Percentiles rank a stretch among this genome's conserved stretches.
These are phyloP conservation scores for Aspergillus sp. DNA, from an alignment of 2,329 filamentous ascomycete genomes.

Conservation along the genomic window DNA sequence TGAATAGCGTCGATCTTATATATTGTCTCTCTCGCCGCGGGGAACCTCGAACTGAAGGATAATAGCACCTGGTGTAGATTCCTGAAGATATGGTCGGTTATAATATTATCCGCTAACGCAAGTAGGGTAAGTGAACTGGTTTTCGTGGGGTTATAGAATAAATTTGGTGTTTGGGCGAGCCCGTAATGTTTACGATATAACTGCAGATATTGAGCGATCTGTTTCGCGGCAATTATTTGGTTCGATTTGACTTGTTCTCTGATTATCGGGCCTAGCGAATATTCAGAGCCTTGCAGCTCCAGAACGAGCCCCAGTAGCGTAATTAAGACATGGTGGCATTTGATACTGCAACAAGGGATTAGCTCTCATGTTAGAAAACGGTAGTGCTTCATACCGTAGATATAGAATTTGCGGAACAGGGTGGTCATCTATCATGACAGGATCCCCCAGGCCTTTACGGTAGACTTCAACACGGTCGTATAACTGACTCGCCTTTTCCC, in stretches of 20 bases:
- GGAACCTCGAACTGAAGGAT: constrained; percentile 25
- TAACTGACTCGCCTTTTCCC: constrained; percentile 16
- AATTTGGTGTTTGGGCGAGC: constrained; percentile 29
- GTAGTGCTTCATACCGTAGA: constrained; percentile 26
- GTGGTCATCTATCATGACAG: constrained; percentile 18
- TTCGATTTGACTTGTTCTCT: constrained; percentile 15
- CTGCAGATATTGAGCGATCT: constrained; percentile 29
- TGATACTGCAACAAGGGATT: constrained; percentile 24
- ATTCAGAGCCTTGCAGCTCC: constrained; percentile 14
- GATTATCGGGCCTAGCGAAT: constrained; percentile 7
- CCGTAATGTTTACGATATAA: constrained; percentile 29
- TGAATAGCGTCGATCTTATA: constrained; percentile 19
- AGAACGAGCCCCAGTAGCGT: constrained; percentile 24
- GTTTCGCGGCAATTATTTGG: constrained; percentile 23
- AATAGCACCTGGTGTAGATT: constrained; percentile 28
- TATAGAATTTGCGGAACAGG: constrained; percentile 28
- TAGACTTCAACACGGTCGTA: constrained; percentile 24
- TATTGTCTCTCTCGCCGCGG: constrained; percentile 23
- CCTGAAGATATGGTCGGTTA: constrained; percentile 23
- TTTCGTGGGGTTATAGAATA: constrained; percentile 26
- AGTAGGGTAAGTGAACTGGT: constrained; percentile 24
- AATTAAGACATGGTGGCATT: constrained; percentile 28
- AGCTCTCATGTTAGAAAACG: constrained; percentile 4
- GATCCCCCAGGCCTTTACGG: constrained; percentile 14
- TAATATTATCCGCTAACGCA: constrained; percentile 19